Percentiles rank a stretch among this genome's conserved stretches.
These are phyloP conservation scores for Heliamphora exappendiculata DNA, from an alignment of 148 eudicot genomes.

Conservation along the genomic window DNA sequence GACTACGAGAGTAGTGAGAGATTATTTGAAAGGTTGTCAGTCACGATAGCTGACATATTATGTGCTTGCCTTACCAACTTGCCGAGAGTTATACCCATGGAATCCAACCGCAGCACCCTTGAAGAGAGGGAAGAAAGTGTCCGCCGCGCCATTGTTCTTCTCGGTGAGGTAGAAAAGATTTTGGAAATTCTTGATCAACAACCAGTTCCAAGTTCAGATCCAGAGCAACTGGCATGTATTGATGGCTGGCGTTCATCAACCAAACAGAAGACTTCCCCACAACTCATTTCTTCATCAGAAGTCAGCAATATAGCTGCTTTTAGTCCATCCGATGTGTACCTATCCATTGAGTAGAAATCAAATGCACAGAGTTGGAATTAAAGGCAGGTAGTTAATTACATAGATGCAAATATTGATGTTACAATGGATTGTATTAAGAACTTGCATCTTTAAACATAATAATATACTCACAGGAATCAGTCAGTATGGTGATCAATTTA, in stretches of 20 bases:
- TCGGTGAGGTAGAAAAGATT: conserved; percentile 37
- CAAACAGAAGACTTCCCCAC: conserved; percentile 13
- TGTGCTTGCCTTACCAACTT: conserved; percentile 39
- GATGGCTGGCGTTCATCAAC: conserved; percentile 33
- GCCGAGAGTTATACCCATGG: conserved; percentile 22
- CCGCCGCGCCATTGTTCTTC: conserved; percentile 30
- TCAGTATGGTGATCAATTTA: not conserved
- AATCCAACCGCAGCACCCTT: conserved; percentile 35
- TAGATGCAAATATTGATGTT: not conserved
- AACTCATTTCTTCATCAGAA: conserved; percentile 9
- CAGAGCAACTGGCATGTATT: conserved; percentile 23
- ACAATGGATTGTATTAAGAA: not conserved
- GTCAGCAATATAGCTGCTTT: conserved; percentile 9
- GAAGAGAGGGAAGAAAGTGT: conserved; percentile 42
- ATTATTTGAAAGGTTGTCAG: conserved; percentile 27
- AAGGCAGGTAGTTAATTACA: not conserved
- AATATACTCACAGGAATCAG: conserved; percentile 1
- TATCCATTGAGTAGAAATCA: conserved; percentile 21
- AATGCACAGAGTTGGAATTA: not conserved
- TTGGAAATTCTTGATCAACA: conserved; percentile 25
- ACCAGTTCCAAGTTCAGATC: conserved; percentile 22
- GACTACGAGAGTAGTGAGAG: conserved; percentile 16
- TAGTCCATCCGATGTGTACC: conserved; percentile 24
- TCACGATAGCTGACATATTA: conserved; percentile 35
- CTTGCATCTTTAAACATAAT: no score